Evolutionary conservation across 495 filamentous ascomycete species (phyloP).

Genomic region (Daldinia bambusicola): DNA sequence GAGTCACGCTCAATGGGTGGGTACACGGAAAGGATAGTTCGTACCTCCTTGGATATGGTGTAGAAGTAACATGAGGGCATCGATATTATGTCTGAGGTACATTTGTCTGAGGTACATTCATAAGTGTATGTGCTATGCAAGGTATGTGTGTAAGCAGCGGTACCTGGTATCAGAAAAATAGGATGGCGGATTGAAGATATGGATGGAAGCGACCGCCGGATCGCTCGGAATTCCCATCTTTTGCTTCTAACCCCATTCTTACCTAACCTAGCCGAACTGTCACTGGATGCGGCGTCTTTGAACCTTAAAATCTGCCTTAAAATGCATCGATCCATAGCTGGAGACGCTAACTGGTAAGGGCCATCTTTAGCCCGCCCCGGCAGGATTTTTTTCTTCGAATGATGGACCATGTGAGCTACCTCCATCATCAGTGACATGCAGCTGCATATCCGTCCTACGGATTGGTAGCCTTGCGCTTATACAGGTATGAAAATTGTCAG

Average conservation of each 20-base stretch:
- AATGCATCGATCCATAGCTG: not conserved
- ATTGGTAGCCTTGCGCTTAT: slow-evolving; percentile 2
- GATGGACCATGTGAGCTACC: slow-evolving; percentile 24
- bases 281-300: slow-evolving; percentile 14
- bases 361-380: slow-evolving; percentile 8
- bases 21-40: not conserved
- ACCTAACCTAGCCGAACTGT: not conserved
- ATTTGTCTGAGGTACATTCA: no score
- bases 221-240: slow-evolving; percentile 25
- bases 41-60: no score
- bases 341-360: not conserved
- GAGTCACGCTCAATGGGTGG: not conserved
- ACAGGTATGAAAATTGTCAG: not conserved
- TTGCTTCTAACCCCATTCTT: not conserved
- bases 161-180: not conserved
- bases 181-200: not conserved
- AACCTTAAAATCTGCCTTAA: not conserved
- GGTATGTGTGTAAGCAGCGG: slow-evolving; percentile 10
- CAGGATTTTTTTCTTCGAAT: slow-evolving; percentile 6
- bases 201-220: slow-evolving; percentile 22
- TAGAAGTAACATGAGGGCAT: no score
- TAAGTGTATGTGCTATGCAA: no score
- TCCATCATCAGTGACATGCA: not conserved
- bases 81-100: not conserved
- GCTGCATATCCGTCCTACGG: no score